Base-by-base conservation (phyloP, 164 flowering plant species). In the Aristolochia fimbriata region DNA sequence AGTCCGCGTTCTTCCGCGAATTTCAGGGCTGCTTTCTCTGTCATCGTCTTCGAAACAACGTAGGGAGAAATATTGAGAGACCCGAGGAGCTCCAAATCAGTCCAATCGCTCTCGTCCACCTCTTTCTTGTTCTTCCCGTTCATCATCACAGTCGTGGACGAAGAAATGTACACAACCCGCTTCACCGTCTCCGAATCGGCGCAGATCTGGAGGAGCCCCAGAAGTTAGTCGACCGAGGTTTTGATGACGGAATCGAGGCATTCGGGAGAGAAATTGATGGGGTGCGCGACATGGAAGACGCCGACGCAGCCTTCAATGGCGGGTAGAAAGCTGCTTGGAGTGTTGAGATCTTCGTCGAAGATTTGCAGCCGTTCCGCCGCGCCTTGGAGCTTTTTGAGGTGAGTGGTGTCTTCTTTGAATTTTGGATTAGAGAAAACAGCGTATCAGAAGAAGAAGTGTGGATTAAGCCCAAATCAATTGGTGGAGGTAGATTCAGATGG, bases 41-140 rank as follows among this genome's bases (percentile, higher is more conserved):
- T 63, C 21, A 67, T n/a, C 0, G 73, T 73, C 72, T 82, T 82
- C 13, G 83, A 76, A 23, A 70, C 21, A 15, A 51, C 2, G 63
- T 79, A 81, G 0, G 79, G 58, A 1, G 55, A 14, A 7, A 37
- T 3, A 10, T 59, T 46, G 0, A 57, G 15, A 16, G 13, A 21
- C 52, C 54, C 64, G 12, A 70, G 17, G 20, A 15, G 52, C 16
- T 80, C 77, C 0, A 74, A 65, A 24, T 80, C 81, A 1, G 67
- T 78, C 83, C 86, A 82, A 12, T 14, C 43, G 11, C 46, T 74
- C 62, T 82, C 86, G 51, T 80, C 82, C 53, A 65, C n/a, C 24
- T 43, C 58, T 6, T 64, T 62, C 12, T 37, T 37, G 1, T 37
- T 5, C 30, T 27, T 27, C 30, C 30, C 30, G 30, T 2, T 27